Evolutionary conservation across 2,329 filamentous ascomycete genomes (phyloP).

Genomic region (Cercospora janseana): DNA sequence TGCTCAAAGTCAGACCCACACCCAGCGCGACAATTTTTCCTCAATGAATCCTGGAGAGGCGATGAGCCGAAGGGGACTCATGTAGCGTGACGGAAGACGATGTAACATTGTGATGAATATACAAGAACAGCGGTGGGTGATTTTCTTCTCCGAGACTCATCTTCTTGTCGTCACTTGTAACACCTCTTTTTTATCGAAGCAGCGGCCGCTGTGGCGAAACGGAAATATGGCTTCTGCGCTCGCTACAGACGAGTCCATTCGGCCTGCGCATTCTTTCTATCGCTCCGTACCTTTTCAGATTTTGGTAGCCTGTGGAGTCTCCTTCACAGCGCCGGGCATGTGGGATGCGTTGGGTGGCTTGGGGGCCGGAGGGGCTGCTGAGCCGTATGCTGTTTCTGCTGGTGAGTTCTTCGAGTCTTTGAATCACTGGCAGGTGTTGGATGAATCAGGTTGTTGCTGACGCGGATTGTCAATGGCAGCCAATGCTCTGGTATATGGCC

Average conservation of each 20-base stretch:
- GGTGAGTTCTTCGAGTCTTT: no score
- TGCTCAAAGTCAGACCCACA: background rate
- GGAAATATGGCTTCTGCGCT: background rate
- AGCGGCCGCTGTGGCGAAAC: no score
- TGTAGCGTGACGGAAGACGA: no score
- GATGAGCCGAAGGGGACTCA: background rate
- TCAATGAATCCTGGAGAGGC: background rate
- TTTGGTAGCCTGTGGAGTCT: constrained; percentile 22
- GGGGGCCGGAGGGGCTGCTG: constrained; percentile 30
- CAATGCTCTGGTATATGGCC: constrained; percentile 51
- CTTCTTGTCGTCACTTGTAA: no score
- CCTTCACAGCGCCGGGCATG: constrained; percentile 27
- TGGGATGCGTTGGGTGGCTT: constrained; percentile 23
- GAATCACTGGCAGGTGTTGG: no score
- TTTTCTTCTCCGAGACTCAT: no score
- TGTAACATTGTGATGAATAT: no score
- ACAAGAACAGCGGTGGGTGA: no score
- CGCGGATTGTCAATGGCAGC: no score
- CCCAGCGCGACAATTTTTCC: background rate
- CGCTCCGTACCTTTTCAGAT: constrained; percentile 25
- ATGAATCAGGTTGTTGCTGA: no score
- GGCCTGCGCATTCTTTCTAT: background rate
- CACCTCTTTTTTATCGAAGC: no score
- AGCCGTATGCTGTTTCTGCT: constrained; percentile 46
- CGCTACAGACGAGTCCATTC: background rate